Evolutionary conservation across 495 filamentous ascomycete species (phyloP).

Genomic region (Xylaria scruposa): DNA sequence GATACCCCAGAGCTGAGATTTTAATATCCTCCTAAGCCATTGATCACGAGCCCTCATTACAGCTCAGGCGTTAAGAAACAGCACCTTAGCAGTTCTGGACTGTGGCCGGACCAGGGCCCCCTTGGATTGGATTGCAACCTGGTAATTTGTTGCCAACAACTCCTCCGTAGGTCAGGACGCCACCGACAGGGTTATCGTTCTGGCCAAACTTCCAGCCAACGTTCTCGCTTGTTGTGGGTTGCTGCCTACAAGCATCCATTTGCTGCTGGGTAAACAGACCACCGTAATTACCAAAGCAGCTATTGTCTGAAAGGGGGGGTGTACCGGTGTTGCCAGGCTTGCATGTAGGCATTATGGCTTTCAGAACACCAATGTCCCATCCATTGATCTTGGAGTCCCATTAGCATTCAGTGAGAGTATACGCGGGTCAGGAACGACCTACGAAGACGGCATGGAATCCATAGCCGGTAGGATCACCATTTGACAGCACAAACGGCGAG

Average conservation of each 20-base stretch:
- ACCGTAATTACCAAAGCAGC: not conserved
- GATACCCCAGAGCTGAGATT: no score
- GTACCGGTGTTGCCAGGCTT: not conserved
- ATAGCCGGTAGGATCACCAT: not conserved
- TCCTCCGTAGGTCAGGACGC: not conserved
- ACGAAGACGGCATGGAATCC: slow-evolving; percentile 2
- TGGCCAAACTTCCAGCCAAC: not conserved
- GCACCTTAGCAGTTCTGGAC: not conserved
- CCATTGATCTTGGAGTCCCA: not conserved
- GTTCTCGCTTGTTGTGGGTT: not conserved
- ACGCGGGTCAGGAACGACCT: not conserved
- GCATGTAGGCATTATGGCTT: not conserved
- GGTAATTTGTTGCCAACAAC: slow-evolving; percentile 5
- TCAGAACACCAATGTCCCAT: not conserved
- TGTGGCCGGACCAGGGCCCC: not conserved
- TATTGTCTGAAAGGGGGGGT: not conserved
- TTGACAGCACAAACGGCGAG: not conserved
- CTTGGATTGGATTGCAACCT: not conserved
- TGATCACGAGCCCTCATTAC: no score
- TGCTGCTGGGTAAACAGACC: not conserved
- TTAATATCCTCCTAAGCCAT: no score
- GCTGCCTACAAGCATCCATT: not conserved
- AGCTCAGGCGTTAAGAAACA: not conserved
- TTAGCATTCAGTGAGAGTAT: not conserved
- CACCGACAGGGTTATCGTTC: not conserved